Base-by-base conservation (phyloP, 1,139 yeast genomes). In the Kurtzmaniella natalensis region DNA sequence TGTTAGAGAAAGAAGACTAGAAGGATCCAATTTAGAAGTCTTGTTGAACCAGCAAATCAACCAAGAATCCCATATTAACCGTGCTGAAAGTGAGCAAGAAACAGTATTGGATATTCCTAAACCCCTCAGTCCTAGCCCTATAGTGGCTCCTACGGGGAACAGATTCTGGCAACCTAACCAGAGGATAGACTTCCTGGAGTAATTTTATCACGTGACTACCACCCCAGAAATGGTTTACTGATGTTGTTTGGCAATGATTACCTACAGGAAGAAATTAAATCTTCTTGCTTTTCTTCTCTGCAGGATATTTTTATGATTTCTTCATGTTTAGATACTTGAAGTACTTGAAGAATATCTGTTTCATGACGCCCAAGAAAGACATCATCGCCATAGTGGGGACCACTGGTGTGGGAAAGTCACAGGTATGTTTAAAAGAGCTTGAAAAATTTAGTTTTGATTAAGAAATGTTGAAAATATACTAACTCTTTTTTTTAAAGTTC, bases 321-420 rank as follows among this genome's bases (percentile, higher is more conserved):
- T n/a, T 33, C 32, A 35, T 43, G 31, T 26, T 41, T 26, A 36
- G 54, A 35, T 46, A 49, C 36, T 33, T 58, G 2, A 41, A 49
- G 25, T 57, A 55, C 41, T 21, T 49, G 19, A 53, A 47, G 36
- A 58, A 54, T 35, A 34, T 45, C 21, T 35, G 51, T 14, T 57
- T 52, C 53, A 51, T 61, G 7, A 39, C 43, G 32, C 58, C 62
- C 7, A 59, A 59, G 44, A 59, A 59, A 44, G 59, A 57, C 37
- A 53, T 86, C 8, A 70, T 85, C 20, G 78, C 86, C 19, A 77
- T 86, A n/a, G 85, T 86, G 6, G 98, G 98, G 0, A 89, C 96
- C 25, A 92, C 98, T 0, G 98, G 98, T 1, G 97, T 88, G n/a
- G 98, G 98, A 0, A 92, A 92, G 53, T 89, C 96, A 1, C 86